A percentile compares a stretch with the other conserved stretches of the same genome.
Conservation (phyloP, 345 rosid genomes). For the Salix exigua region DNA sequence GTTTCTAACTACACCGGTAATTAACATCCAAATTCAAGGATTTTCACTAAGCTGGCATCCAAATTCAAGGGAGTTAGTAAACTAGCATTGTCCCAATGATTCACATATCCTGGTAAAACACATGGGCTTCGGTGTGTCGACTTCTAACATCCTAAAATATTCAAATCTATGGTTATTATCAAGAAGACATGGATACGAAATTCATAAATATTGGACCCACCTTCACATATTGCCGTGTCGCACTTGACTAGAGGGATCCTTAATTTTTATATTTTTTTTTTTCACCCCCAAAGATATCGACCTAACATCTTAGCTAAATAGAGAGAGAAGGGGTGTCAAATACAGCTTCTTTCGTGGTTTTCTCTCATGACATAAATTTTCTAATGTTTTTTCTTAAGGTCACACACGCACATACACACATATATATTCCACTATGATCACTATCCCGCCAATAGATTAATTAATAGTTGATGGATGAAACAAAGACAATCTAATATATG, state of each 20-base stretch:
- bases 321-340: too few species aligned
- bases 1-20: neutral
- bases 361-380: too few species aligned
- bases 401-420: too few species aligned
- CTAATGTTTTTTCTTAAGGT: neutral
- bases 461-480: neutral
- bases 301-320: too few species aligned
- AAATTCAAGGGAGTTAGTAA: slow-evolving; percentile 11
- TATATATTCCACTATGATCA: too few species aligned
- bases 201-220: neutral
- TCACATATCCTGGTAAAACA: neutral
- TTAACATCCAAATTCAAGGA: neutral
- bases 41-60: neutral
- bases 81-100: neutral
- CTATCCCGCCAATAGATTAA: neutral
- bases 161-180: slow-evolving; percentile 8
- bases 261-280: neutral
- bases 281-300: neutral
- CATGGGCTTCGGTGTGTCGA: neutral
- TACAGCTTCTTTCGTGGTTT: neutral
- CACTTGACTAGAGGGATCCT: neutral
- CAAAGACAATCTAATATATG: neutral
- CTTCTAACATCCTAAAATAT: neutral
- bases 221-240: neutral
- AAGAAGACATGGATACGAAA: slow-evolving; percentile 3